Evolutionary conservation across 2,329 filamentous ascomycete species (phyloP).

Genomic region (Colletotrichum cuscutae): DNA sequence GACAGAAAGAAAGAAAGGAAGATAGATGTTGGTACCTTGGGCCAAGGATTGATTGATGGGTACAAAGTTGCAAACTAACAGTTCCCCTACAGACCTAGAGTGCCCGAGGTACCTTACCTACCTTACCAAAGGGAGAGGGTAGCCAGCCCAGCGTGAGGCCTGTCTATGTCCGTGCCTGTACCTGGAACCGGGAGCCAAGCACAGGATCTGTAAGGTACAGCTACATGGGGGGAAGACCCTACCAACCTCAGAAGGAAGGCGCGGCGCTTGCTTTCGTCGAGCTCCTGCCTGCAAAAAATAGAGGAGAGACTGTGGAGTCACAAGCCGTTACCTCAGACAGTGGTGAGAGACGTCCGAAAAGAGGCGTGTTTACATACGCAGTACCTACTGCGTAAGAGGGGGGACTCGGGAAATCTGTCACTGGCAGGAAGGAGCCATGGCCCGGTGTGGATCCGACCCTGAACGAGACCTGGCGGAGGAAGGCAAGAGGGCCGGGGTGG

Average conservation of each 20-base stretch:
- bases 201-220: constrained; percentile 22
- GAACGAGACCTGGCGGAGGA: not conserved
- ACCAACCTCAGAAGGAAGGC: not conserved
- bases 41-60: not conserved
- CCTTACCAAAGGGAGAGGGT: not conserved
- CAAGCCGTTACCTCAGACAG: not conserved
- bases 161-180: constrained; percentile 4
- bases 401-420: not conserved
- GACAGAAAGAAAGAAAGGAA: not conserved
- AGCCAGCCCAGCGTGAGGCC: not conserved
- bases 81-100: too few species aligned
- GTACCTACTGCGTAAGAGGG: not conserved
- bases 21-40: not conserved
- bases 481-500: not conserved
- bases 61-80: not conserved
- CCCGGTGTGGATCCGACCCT: constrained; percentile 19
- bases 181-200: constrained; percentile 2
- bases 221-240: not conserved
- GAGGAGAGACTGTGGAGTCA: not conserved
- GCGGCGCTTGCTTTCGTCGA: not conserved
- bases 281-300: not conserved
- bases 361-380: not conserved
- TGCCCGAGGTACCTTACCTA: not conserved
- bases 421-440: not conserved
- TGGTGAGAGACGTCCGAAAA: not conserved